phyloP scores from a whole-genome alignment of 805 yeast species.

The Komagataella kurtzmanii region DNA sequence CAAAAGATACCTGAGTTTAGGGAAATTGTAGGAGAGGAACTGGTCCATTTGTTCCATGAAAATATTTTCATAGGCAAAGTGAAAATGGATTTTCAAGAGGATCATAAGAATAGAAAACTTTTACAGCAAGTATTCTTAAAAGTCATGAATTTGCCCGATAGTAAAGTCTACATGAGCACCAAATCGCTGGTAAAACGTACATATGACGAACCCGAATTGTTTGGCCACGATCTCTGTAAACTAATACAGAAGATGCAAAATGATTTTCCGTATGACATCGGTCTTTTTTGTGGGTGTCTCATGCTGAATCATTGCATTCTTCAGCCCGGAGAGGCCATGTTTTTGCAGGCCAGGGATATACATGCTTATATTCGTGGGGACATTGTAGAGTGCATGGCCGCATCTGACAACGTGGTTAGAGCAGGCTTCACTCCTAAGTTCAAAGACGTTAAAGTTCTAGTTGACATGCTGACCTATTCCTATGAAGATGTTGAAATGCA shows the following conservation, averaged over 20 bases:
- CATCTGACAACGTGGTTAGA: constrained; percentile 94
- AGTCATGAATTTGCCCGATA: constrained; percentile 74
- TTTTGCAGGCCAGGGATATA: constrained; percentile 92
- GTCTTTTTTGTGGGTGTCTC: constrained; percentile 91
- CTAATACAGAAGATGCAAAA: constrained; percentile 65
- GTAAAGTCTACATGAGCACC: constrained; percentile 41
- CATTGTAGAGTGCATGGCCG: constrained; percentile 99
- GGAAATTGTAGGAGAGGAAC: constrained; percentile 52
- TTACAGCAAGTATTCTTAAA: constrained; percentile 67
- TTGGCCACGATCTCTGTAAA: constrained; percentile 48
- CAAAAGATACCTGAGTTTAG: constrained; percentile 64
- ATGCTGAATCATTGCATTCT: constrained; percentile 79
- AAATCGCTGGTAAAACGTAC: constrained; percentile 57
- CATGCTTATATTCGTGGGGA: constrained; percentile 97
- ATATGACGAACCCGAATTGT: constrained; percentile 38
- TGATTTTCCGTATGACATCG: constrained; percentile 90
- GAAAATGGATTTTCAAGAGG: constrained; percentile 35
- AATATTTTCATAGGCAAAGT: constrained; percentile 31
- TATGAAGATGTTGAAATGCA: constrained; percentile 87
- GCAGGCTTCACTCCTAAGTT: constrained; percentile 99
- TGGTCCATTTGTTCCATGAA: constrained; percentile 36
- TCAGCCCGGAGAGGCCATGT: constrained; percentile 89
- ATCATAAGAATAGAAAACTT: constrained; percentile 42
- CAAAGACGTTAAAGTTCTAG: constrained; percentile 86
- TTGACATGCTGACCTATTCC: constrained; percentile 80